Base-by-base conservation (phyloP, 2,329 filamentous ascomycete genomes). In the Aspergillus neoniger region DNA sequence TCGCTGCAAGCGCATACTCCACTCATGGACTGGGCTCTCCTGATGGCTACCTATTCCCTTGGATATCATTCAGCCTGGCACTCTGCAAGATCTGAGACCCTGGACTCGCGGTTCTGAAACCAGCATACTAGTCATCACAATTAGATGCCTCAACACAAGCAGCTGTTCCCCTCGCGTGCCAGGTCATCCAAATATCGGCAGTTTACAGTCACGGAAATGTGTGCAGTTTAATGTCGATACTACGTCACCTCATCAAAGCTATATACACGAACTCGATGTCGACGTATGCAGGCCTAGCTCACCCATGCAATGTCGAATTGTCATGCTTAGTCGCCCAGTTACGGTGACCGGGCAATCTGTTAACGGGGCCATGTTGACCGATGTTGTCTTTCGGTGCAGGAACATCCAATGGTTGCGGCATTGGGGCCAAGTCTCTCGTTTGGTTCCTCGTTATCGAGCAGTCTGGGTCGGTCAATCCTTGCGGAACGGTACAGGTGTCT, bases 401-500 rank as follows among this genome's bases (percentile, higher is more conserved):
- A 7, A 61, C 54, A 19, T 67, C 61, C 38, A 62, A 47, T 25
- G 38, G 8, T 36, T 61, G 58, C 6, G 38, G 25, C 14, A 56
- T 8, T 7, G 66, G 65, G 4, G 62, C 36, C 43, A 65, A 23
- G 8, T 44, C 43, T 23, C 53, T 56, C 10, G 51, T 64, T 14
- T 67, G 65, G 7, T 38, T 39, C 39, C 59, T 55, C 7, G 61
- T 67, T 48, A 68, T 60, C 14, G 66, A 67, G 49, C 67, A 69
- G 6, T 53, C 38, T 3, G 64, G 63, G 32, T 53, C 44, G 6
- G 48, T 38, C 39, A 65, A 23, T 12, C 63, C 61, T 6, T 54
- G 36, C 9, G 43, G 17, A 7, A 64, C 63, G 0, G 66, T 69
- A 51, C 69, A 71, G 19, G 67, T 70, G 9, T 72, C 66, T 21